These are phyloP conservation scores for Emericellopsis cladophorae DNA, from an alignment of 2,329 filamentous ascomycete species.

Conservation along the genomic window DNA sequence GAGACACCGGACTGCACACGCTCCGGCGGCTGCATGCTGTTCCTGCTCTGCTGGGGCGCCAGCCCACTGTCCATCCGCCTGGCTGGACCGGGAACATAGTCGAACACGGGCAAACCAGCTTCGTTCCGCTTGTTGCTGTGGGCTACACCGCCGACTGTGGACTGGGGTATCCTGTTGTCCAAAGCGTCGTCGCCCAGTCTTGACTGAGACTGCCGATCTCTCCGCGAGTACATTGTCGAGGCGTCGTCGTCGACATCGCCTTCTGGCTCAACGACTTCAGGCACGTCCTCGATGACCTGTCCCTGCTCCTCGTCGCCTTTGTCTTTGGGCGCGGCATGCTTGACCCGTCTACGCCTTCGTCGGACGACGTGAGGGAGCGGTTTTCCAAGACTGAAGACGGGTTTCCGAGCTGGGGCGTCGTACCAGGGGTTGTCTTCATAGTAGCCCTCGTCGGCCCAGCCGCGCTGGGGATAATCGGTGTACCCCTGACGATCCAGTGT, in stretches of 20 bases:
- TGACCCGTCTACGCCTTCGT: not conserved
- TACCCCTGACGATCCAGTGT: not conserved
- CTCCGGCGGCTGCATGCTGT: not conserved
- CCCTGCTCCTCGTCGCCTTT: not conserved
- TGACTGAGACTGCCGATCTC: no score
- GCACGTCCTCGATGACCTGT: not conserved
- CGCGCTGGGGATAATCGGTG: not conserved
- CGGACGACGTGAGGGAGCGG: slow-evolving; percentile 1
- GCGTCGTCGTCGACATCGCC: not conserved
- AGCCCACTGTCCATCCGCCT: not conserved
- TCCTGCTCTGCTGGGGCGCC: not conserved
- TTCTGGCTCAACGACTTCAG: not conserved
- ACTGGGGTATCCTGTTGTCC: not conserved
- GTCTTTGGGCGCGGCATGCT: no score
- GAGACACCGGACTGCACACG: not conserved
- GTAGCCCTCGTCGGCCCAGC: not conserved
- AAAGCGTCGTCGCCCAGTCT: no score
- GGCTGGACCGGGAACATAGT: slow-evolving; percentile 1
- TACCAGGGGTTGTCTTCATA: not conserved
- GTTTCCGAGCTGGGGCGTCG: not conserved
- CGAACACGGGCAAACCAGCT: slow-evolving; percentile 3
- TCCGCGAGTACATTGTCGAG: not conserved
- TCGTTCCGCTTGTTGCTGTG: slow-evolving; percentile 2
- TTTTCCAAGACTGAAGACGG: slow-evolving; percentile 2
- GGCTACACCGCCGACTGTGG: slow-evolving; percentile 2